Base-by-base conservation (phyloP, 2,329 filamentous ascomycete species). In the Talaromyces marneffei region DNA sequence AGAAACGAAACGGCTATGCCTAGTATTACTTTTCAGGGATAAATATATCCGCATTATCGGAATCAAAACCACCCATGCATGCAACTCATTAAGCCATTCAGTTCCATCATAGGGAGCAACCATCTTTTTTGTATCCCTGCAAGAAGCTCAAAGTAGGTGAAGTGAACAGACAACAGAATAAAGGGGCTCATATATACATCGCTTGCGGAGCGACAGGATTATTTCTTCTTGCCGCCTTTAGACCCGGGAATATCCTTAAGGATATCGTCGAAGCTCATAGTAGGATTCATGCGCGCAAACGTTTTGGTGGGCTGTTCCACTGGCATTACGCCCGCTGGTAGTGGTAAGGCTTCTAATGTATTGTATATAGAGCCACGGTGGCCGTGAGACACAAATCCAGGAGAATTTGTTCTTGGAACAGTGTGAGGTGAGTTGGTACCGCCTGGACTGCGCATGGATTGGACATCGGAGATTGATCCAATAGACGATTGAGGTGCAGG, bases 191-290 rank as follows among this genome's bases (percentile, higher is more conserved):
- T 59, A 59, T 29, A 48, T 27, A 33, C 44, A 14, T 3, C 6
- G 20, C 2, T 29, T n/a, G n/a, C 7, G 16, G 8, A 14, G 10
- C 29, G n/a, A 53, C 29, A n/a, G 18, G 25, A 56, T 62, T 27
- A 62, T 66, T 71, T 74, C 68, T 75, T 73, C 66, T 76, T 75
- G 60, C 71, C 74, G 65, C 71, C 71, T 48, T 69, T 68, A 5
- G 35, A 16, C 20, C 33, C 9, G 20, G 72, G 72, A 53, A 77
- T 73, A 50, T 74, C 74, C 61, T 72, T 75, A 55, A 81, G 66
- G 59, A 81, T 81, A 56, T 78, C 75, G 63, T 80, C 79, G 64
- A 81, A 81, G 57, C 77, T 80, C 71, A 80, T 77, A 57, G 76
- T 77, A 9, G 79, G 79, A 63, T 81, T 80, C 65, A 77, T 72